Base-by-base conservation (phyloP, 2,329 filamentous ascomycete genomes). In the Gremmenia infestans region DNA sequence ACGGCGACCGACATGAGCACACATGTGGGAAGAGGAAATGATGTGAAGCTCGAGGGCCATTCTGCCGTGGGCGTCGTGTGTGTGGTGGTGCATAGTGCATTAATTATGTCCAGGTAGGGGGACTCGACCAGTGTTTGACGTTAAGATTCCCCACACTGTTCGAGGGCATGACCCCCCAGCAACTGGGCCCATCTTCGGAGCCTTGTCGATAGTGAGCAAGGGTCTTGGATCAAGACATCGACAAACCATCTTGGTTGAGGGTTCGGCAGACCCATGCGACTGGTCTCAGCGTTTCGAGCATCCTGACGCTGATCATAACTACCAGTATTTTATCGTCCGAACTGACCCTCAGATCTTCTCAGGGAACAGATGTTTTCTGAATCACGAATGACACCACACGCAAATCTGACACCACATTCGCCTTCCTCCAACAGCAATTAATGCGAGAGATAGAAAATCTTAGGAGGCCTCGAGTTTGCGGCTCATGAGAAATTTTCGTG, bases 41-140 rank as follows among this genome's bases (percentile, higher is more conserved):
- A 54, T 55, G 45, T 48, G 57, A 52, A 53, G 52, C 42, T 52
- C 52, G 50, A 55, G 15, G n/a, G 23, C 43, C 50, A 43, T n/a
- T 53, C 39, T 40, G 37, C 51, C 40, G 49, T 55, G 52, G 48
- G 28, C 25, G 40, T 25, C 48, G 50, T 48, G 22, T 28, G 43
- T 46, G 53, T 52, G 56, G 59, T 56, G 58, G 52, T 61, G 63
- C 63, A 65, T 65, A 67, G 62, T 65, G 67, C 67, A 69, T 69
- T 64, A 59, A 68, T 62, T 61, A 64, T 63, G 62, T 11, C 58
- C 58, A 48, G 57, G 59, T 66, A 60, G 55, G 56, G 56, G 57
- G 58, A 64, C 61, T 67, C 60, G 65, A 58, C 65, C 55, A 64
- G 64, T 68, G 67, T 68, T 69, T 69, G 65, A 68, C 55, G 66